Percentiles rank a stretch among this genome's conserved stretches.
Conservation (phyloP, 768 basidiomycete genomes). For the Lyophyllum shimeji region DNA sequence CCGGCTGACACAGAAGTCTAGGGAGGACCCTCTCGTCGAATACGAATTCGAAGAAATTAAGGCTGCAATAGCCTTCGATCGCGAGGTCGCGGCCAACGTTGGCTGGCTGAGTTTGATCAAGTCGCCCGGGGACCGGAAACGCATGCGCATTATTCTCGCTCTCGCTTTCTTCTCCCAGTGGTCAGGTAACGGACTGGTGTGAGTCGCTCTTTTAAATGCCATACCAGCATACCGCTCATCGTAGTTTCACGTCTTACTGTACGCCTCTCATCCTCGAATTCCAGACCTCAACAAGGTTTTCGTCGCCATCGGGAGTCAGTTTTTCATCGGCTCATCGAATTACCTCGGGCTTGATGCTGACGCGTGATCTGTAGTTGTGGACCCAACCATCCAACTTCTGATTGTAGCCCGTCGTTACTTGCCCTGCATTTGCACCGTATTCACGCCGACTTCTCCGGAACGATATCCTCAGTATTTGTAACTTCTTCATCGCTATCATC, state of each 20-base stretch:
- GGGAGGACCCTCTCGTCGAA: constrained; percentile 54
- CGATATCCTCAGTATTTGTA: constrained; percentile 54
- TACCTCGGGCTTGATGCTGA: too few species aligned
- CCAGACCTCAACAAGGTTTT: constrained; percentile 54
- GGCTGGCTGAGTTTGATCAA: constrained; percentile 47
- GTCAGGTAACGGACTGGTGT: constrained; percentile 54
- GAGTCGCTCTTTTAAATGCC: constrained; percentile 8
- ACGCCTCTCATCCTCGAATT: neutral
- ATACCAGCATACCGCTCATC: too few species aligned
- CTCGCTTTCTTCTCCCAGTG: constrained; percentile 63
- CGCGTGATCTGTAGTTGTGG: too few species aligned
- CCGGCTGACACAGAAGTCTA: constrained; percentile 15
- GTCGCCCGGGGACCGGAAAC: constrained; percentile 50
- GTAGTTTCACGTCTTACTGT: too few species aligned
- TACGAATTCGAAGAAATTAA: constrained; percentile 69
- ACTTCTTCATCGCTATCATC: constrained; percentile 51
- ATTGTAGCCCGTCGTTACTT: too few species aligned
- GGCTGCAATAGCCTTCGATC: constrained; percentile 47
- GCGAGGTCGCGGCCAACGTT: constrained; percentile 37
- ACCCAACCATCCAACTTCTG: too few species aligned
- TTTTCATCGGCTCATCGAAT: too few species aligned
- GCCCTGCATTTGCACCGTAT: too few species aligned
- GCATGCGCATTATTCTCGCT: constrained; percentile 56
- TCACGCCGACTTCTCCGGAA: constrained; percentile 34
- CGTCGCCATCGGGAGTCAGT: constrained; percentile 42